These are phyloP conservation scores for Heritiera littoralis DNA, from an alignment of 345 rosid species.

Conservation along the genomic window DNA sequence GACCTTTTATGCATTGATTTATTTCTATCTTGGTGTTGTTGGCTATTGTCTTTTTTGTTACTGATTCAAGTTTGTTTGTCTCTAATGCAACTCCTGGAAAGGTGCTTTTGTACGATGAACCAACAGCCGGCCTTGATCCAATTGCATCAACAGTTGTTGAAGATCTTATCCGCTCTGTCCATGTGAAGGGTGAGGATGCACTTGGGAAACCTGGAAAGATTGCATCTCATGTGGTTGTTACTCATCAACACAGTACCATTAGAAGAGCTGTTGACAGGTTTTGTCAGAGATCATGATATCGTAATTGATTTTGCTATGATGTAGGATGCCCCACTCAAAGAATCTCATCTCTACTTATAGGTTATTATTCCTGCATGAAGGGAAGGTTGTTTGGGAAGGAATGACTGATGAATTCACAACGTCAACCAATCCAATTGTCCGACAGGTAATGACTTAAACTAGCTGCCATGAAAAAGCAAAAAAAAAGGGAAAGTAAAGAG, in stretches of 20 bases:
- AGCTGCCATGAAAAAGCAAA: neutral
- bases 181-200: conserved; percentile 57
- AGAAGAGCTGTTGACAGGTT: conserved; percentile 97
- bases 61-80: neutral
- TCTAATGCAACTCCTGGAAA: conserved; percentile 25
- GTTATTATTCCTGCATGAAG: conserved; percentile 89
- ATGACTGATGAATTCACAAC: conserved; percentile 84
- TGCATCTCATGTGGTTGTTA: conserved; percentile 83
- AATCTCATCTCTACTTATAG: conserved; percentile 37
- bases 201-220: conserved; percentile 74
- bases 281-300: conserved; percentile 9
- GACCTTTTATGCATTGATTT: neutral
- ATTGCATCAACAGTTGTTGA: conserved; percentile 98
- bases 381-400: conserved; percentile 91
- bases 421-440: conserved; percentile 81
- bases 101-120: conserved; percentile 92
- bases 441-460: conserved; percentile 50
- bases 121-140: conserved; percentile 98
- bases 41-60: neutral
- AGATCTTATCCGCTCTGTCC: conserved; percentile 95
- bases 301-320: conserved; percentile 8
- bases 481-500: neutral
- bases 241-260: conserved; percentile 97
- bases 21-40: neutral
- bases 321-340: conserved; percentile 12